Base-by-base conservation (phyloP, 768 basidiomycete genomes). In the Pleurotus platypus region DNA sequence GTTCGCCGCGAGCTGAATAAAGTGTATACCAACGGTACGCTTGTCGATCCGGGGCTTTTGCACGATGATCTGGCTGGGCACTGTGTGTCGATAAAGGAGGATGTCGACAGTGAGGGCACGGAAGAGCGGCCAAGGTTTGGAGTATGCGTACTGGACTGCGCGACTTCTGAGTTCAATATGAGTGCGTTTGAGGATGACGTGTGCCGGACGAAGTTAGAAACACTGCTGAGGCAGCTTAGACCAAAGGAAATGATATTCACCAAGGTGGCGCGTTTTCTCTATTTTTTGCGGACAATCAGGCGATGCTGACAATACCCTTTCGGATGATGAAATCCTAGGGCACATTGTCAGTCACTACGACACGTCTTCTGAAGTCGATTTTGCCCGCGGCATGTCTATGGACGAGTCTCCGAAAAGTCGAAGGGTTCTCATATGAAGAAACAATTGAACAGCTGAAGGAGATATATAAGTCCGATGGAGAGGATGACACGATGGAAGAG, bases 1-100 rank as follows among this genome's bases (percentile, higher is more conserved):
- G 97, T 98, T 42, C 78, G 89, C 60, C 79, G 89, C 48, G 97
- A 95, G 64, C 78, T 99, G 49, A 91, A 91, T 70, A 96, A 95
- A 75, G 93, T 99, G 45, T 91, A 95, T 67, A 99, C 97, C 0
- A 92, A 92, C 51, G 97, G 97, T 2, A 99, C 97, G 0, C 85
- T 98, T 22, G 89, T 98, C 47, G 97, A 99, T 63, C 86, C 86
- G 9, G 85, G 89, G 46, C 85, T 96, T 56, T 78, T 98, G 30
- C 88, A 82, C 1, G 92, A 97, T 58, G 97, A 98, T 60, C 90
- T 98, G 71, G 92, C 94, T 0, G 93, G 92, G 3, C 97, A 99
- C 66, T 98, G 96, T 67, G 83, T 98, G 24, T 87, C 92, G 7
- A 85, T 99, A 67, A 87, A 87, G 5, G 91, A 92, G 65, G 75